Evolutionary conservation across 2,329 filamentous ascomycete genomes (phyloP).

Genomic region (Capronia epimyces): DNA sequence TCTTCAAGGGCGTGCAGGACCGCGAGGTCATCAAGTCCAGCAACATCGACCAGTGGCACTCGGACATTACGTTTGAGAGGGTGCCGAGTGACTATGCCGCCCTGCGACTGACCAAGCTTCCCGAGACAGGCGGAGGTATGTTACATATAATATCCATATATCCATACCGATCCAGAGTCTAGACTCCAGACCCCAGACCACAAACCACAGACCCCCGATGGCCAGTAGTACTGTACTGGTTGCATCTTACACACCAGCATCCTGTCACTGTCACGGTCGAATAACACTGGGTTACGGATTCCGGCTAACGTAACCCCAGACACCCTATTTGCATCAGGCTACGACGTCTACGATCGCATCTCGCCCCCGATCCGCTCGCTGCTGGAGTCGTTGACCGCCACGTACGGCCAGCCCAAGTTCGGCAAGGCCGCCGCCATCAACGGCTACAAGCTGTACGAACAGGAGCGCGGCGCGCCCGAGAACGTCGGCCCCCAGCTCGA

Average conservation of each 20-base stretch:
- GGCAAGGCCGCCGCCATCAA: conserved; percentile 41
- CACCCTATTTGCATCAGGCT: conserved; percentile 62
- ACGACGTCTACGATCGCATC: conserved; percentile 61
- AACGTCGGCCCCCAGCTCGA: conserved; percentile 50
- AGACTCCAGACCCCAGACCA: too few relatives aligned
- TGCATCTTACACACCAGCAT: too few relatives aligned
- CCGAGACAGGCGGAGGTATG: conserved; percentile 48
- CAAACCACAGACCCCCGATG: too few relatives aligned
- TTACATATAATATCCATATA: too few relatives aligned
- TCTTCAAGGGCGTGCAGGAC: conserved; percentile 35
- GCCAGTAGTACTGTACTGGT: too few relatives aligned
- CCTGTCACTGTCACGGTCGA: too few relatives aligned
- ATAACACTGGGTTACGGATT: conserved; percentile 23
- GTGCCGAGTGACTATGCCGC: conserved; percentile 59
- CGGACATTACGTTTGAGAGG: conserved; percentile 61
- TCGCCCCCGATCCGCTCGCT: conserved; percentile 50
- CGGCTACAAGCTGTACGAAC: conserved; percentile 33
- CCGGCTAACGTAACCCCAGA: conserved; percentile 32
- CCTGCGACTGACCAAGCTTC: conserved; percentile 52
- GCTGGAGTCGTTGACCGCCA: conserved; percentile 55
- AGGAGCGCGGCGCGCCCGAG: conserved; percentile 48
- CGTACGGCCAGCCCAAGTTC: conserved; percentile 49
- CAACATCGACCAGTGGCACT: conserved; percentile 47
- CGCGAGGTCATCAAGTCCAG: too few relatives aligned
- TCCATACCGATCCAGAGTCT: too few relatives aligned